These are phyloP conservation scores for Heritiera fomes DNA, from an alignment of 345 rosid genomes.

Conservation along the genomic window DNA sequence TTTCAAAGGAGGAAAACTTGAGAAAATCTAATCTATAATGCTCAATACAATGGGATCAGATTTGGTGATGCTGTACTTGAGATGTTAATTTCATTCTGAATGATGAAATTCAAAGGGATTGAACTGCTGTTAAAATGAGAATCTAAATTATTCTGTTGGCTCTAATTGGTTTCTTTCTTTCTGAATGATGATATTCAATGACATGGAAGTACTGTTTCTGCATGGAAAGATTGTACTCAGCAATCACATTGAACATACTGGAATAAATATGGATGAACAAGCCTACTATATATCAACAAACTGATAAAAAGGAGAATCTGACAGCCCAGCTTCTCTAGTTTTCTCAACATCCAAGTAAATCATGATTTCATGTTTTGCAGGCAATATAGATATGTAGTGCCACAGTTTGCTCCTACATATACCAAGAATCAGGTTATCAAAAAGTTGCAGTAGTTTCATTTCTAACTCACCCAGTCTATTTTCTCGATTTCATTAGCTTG, in stretches of 20 bases:
- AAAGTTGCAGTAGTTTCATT: neutral
- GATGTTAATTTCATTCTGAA: neutral
- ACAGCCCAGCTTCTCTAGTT: neutral
- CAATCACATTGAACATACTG: neutral
- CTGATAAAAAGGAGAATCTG: neutral
- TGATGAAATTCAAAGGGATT: neutral
- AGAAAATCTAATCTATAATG: too few species aligned
- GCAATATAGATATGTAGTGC: neutral
- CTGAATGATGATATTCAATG: neutral
- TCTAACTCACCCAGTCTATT: neutral
- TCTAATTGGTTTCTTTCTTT: neutral
- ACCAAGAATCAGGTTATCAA: neutral
- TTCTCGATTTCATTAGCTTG: neutral
- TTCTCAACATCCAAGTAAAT: neutral
- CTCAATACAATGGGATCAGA: neutral
- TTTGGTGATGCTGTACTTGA: neutral
- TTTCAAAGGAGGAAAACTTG: too few species aligned
- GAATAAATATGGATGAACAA: neutral
- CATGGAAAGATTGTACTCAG: neutral
- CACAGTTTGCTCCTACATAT: neutral
- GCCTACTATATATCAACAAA: neutral
- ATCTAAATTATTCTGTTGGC: neutral
- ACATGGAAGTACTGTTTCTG: neutral
- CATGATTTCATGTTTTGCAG: constrained; percentile 6
- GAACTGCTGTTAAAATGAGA: neutral